phyloP scores from a whole-genome alignment of 352 stramenopile species.

The Elongisporangium anandrum region DNA sequence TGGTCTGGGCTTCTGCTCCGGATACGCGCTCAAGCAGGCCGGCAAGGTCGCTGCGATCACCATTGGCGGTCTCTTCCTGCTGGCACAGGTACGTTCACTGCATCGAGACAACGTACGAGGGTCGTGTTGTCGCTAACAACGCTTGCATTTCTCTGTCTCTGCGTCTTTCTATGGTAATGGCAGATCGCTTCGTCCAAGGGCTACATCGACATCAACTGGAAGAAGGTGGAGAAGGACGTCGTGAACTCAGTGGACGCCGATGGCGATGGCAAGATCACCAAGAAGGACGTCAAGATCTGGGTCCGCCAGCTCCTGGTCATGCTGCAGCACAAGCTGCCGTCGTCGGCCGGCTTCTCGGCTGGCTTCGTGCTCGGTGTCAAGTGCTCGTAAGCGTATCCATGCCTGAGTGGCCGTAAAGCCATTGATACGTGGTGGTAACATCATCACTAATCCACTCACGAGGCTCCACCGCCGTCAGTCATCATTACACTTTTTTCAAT shows the following conservation, averaged over 20 bases:
- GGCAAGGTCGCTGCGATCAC: conserved; percentile 74
- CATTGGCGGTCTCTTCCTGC: conserved; percentile 74
- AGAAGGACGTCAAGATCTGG: conserved; percentile 76
- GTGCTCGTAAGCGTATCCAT: conserved; percentile 30
- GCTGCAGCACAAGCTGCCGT: conserved; percentile 82
- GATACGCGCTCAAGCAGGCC: conserved; percentile 80
- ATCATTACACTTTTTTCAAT: not conserved
- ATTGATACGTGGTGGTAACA: not conserved
- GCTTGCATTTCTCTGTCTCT: not conserved
- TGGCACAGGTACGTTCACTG: conserved; percentile 33
- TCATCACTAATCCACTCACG: not conserved
- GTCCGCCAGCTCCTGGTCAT: conserved; percentile 61
- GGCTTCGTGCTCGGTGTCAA: conserved; percentile 73
- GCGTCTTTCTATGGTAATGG: not conserved
- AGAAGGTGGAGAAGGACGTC: conserved; percentile 86
- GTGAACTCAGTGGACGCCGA: conserved; percentile 78
- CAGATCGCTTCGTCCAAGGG: conserved; percentile 70
- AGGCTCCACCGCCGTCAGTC: no score
- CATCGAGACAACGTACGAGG: not conserved
- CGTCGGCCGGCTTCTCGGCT: conserved; percentile 70
- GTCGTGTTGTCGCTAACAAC: not conserved
- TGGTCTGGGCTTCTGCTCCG: conserved; percentile 77
- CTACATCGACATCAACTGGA: conserved; percentile 90
- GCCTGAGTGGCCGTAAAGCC: not conserved
- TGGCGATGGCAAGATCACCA: conserved; percentile 82